phyloP scores from a whole-genome alignment of 371 early-diverging fungal species.

The Mortierella sp. region DNA sequence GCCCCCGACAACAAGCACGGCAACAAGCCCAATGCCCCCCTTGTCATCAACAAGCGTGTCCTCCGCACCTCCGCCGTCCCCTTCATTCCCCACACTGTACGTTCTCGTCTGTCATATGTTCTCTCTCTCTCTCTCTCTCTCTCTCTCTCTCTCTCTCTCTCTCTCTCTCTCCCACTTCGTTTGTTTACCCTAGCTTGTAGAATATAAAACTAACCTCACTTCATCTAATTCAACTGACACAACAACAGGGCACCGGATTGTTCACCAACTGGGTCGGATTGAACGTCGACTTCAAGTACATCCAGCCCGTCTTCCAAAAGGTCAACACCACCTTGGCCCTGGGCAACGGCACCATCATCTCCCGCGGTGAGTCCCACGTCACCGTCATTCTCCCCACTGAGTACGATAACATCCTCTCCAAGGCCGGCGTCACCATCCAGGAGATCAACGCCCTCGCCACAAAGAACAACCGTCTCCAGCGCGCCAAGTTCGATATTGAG shows the following conservation, averaged over 20 bases:
- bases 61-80: constrained; percentile 62
- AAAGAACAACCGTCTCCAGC: constrained; percentile 66
- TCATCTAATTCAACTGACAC: not conserved
- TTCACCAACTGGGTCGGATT: constrained; percentile 72
- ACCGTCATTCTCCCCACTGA: constrained; percentile 86
- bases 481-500: constrained; percentile 63
- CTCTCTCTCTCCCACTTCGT: no score
- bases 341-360: constrained; percentile 60
- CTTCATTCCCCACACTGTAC: constrained; percentile 64
- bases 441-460: constrained; percentile 76
- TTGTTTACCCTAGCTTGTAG: no score
- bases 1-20: constrained; percentile 25
- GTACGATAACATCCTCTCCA: constrained; percentile 66
- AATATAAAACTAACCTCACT: not conserved
- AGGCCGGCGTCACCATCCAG: constrained; percentile 76
- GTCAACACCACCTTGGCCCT: constrained; percentile 63
- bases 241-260: constrained; percentile 32
- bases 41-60: constrained; percentile 60
- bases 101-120: not conserved
- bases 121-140: no score
- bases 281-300: constrained; percentile 70
- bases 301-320: constrained; percentile 66
- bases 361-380: constrained; percentile 82
- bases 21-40: constrained; percentile 27
- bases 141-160: no score